phyloP scores from a whole-genome alignment of 129 eudicot species.

The Kitagawia praeruptora region DNA sequence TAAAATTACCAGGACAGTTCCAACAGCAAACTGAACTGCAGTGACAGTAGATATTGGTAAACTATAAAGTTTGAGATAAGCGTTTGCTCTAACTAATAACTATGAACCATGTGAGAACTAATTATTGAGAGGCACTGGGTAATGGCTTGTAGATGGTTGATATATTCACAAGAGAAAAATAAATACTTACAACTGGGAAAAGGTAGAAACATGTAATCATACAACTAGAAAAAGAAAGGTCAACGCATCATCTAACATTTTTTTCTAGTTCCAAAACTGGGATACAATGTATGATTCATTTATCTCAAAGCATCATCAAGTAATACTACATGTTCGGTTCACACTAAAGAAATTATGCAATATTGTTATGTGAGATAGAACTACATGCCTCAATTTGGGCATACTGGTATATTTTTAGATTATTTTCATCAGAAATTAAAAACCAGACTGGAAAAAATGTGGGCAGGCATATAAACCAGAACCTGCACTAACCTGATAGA shows the following conservation, averaged over 20 bases:
- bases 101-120: neutral
- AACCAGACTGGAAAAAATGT: neutral
- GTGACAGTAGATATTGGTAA: conserved; percentile 70
- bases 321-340: neutral
- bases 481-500: neutral
- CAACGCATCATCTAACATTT: neutral
- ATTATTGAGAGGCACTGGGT: no score
- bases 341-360: neutral
- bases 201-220: neutral
- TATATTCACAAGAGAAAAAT: no score
- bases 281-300: neutral
- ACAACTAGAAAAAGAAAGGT: neutral
- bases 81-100: neutral
- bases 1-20: conserved; percentile 54
- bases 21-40: conserved; percentile 74
- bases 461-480: neutral
- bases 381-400: conserved; percentile 1
- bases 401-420: neutral
- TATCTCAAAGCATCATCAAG: neutral
- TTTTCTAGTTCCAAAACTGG: neutral
- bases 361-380: neutral
- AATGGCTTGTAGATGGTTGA: no score
- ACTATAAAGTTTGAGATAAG: no score
- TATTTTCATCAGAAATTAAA: neutral
- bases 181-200: neutral